phyloP scores from a whole-genome alignment of 2,329 filamentous ascomycete genomes.

The Orbilia oligospora region DNA sequence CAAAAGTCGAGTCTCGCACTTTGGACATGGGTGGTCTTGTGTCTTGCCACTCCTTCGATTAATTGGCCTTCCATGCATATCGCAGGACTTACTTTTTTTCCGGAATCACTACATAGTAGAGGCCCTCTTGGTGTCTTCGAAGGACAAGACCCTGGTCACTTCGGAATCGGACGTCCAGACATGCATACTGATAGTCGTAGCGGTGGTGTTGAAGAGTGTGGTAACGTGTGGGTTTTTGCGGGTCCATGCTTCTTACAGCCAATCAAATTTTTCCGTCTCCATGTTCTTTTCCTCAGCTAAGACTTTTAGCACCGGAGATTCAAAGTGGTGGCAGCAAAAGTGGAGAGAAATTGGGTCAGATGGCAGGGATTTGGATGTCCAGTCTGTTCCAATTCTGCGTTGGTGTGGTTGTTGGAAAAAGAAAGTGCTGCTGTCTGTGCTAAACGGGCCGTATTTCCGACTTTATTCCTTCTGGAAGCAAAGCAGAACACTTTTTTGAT shows the following conservation, averaged over 20 bases:
- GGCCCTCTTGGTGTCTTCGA: conserved; percentile 11
- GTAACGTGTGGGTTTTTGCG: conserved; percentile 38
- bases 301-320: conserved; percentile 56
- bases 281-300: conserved; percentile 39
- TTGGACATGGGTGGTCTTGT: conserved; percentile 28
- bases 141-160: conserved; percentile 20
- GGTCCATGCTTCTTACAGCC: conserved; percentile 30
- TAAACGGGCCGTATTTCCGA: conserved; percentile 56
- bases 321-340: conserved; percentile 43
- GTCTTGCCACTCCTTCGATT: conserved; percentile 56
- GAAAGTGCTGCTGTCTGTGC: conserved; percentile 37
- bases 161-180: conserved; percentile 39
- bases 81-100: conserved; percentile 36
- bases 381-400: conserved; percentile 30
- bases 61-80: conserved; percentile 45
- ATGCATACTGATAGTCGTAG: conserved; percentile 22
- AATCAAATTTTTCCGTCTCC: conserved; percentile 23
- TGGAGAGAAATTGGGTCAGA: conserved; percentile 44
- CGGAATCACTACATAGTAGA: conserved; percentile 47
- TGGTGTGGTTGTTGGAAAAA: conserved; percentile 34
- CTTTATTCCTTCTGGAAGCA: conserved; percentile 50
- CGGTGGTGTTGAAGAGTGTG: conserved; percentile 45
- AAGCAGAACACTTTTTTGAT: conserved; percentile 42
- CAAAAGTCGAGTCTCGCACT: conserved; percentile 33
- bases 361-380: conserved; percentile 19